Evolutionary conservation across 345 rosid species (phyloP).

Genomic region (Microcos paniculata): DNA sequence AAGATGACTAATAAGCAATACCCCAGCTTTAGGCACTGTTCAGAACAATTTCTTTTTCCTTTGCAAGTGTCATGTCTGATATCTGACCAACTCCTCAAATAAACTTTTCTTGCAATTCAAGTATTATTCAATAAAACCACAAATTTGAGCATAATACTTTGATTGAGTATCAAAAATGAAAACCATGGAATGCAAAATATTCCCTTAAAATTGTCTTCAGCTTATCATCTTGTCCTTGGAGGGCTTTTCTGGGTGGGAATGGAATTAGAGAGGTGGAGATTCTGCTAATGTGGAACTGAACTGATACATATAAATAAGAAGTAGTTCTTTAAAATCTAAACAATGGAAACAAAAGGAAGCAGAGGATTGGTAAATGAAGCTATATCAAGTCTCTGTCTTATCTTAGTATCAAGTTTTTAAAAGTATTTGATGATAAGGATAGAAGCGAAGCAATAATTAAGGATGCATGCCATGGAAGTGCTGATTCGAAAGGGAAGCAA

Average conservation of each 20-base stretch:
- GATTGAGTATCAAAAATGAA: neutral
- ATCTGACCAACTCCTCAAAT: neutral
- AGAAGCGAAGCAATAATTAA: conserved; percentile 8
- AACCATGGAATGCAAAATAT: neutral
- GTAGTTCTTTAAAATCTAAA: neutral
- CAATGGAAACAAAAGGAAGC: neutral
- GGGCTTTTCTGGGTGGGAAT: neutral
- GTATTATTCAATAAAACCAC: too few relatives aligned
- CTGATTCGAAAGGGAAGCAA: conserved; percentile 18
- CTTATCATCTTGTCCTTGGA: neutral
- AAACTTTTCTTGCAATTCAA: neutral
- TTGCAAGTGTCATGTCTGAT: neutral
- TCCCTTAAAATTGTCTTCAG: neutral
- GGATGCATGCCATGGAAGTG: conserved; percentile 13
- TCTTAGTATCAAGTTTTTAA: conserved; percentile 18
- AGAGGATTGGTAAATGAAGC: neutral
- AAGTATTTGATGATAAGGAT: conserved; percentile 26
- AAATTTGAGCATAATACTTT: neutral
- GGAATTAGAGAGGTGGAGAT: neutral
- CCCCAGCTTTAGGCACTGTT: neutral
- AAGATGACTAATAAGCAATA: neutral
- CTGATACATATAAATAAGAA: neutral
- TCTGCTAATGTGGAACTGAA: neutral
- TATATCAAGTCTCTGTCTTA: conserved; percentile 17
- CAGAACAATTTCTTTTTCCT: neutral